A percentile compares a stretch with the other conserved stretches of the same genome.
Evolutionary conservation across 2,329 filamentous ascomycete species (phyloP).

Genomic region (Aspergillus phoenicis): DNA sequence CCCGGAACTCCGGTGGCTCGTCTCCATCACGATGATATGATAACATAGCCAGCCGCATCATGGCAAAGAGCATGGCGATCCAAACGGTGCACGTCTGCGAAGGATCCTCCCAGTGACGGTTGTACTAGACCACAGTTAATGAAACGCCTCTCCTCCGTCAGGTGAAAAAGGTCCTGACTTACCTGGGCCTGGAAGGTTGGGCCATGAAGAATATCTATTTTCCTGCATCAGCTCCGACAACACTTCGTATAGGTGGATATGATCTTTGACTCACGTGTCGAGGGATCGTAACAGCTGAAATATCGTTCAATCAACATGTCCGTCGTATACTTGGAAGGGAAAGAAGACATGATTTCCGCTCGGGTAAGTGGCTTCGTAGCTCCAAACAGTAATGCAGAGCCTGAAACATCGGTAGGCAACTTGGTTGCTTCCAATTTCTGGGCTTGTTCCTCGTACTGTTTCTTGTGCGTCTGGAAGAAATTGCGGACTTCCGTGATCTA

Average conservation of each 20-base stretch:
- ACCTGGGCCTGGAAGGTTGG: constrained; percentile 82
- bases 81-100: constrained; percentile 60
- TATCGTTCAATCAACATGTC: constrained; percentile 84
- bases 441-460: constrained; percentile 81
- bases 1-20: constrained; percentile 64
- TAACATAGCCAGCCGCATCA: constrained; percentile 66
- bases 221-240: constrained; percentile 8
- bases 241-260: background rate
- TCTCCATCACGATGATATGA: constrained; percentile 64
- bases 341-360: constrained; percentile 73
- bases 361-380: constrained; percentile 69
- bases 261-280: constrained; percentile 54
- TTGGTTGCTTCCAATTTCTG: constrained; percentile 73
- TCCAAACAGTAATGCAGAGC: constrained; percentile 78
- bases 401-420: constrained; percentile 55
- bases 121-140: constrained; percentile 51
- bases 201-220: constrained; percentile 70
- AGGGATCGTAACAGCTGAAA: constrained; percentile 77
- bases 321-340: constrained; percentile 81
- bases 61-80: constrained; percentile 64
- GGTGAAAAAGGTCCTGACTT: constrained; percentile 16
- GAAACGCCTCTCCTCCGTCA: background rate
- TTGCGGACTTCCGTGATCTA: constrained; percentile 90
- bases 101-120: constrained; percentile 63
- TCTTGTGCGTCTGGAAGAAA: constrained; percentile 83